phyloP scores from a whole-genome alignment of 2,329 filamentous ascomycete species.

The Tricladium varicosporioides region DNA sequence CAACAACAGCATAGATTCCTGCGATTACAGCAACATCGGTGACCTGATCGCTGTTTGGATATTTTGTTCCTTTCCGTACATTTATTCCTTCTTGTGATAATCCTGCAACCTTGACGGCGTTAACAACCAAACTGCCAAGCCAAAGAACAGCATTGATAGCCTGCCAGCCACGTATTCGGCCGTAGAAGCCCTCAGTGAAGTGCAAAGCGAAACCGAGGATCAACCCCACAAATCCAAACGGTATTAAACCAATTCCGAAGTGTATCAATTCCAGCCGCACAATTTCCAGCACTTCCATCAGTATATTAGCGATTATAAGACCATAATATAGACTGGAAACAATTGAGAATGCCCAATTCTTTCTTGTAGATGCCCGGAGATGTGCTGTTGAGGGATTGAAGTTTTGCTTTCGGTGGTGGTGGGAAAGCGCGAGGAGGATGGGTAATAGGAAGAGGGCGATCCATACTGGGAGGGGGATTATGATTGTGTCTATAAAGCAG shows the following conservation, averaged over 20 bases:
- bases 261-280: conserved; percentile 32
- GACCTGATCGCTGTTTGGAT: conserved; percentile 34
- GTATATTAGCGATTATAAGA: conserved; percentile 31
- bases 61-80: conserved; percentile 31
- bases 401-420: conserved; percentile 20
- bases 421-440: conserved; percentile 22
- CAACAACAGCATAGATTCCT: conserved; percentile 33
- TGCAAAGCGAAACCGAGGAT: conserved; percentile 28
- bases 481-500: conserved; percentile 37
- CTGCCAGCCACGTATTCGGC: conserved; percentile 26
- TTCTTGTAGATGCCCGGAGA: conserved; percentile 10
- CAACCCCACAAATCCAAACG: conserved; percentile 34
- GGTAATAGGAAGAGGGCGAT: conserved; percentile 31
- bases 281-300: conserved; percentile 36
- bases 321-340: conserved; percentile 30
- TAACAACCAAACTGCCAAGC: conserved; percentile 31
- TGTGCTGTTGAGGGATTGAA: conserved; percentile 26
- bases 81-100: conserved; percentile 30
- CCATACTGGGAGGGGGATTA: conserved; percentile 37
- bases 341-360: conserved; percentile 18
- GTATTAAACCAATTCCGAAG: conserved; percentile 35
- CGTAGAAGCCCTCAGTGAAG: conserved; percentile 23
- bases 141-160: conserved; percentile 31
- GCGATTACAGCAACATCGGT: conserved; percentile 36
- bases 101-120: conserved; percentile 31